These are phyloP conservation scores for Kazachstania psychrophila DNA, from an alignment of 805 yeast genomes.

Conservation along the genomic window DNA sequence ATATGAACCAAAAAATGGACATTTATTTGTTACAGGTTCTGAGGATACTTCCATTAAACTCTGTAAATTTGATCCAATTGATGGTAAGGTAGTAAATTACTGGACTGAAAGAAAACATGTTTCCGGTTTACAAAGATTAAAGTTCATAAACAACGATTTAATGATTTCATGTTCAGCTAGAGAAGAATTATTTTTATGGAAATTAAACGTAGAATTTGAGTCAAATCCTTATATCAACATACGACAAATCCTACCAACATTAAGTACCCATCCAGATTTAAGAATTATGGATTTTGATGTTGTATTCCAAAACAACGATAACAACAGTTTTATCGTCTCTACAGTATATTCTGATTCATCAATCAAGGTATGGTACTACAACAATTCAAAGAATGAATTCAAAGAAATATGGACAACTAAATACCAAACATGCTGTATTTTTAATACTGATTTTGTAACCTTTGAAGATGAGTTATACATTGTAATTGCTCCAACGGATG, in stretches of 20 bases:
- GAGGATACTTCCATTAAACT: slow-evolving; percentile 78
- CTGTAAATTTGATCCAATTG: slow-evolving; percentile 29
- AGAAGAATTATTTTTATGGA: slow-evolving; percentile 85
- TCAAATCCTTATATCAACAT: slow-evolving; percentile 39
- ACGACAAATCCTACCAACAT: slow-evolving; percentile 46
- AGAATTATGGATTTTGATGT: slow-evolving; percentile 81
- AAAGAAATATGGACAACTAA: slow-evolving; percentile 36
- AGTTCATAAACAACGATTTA: slow-evolving; percentile 43
- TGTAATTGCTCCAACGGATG: slow-evolving; percentile 73
- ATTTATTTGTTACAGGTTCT: slow-evolving; percentile 62
- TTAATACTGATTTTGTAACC: slow-evolving; percentile 45
- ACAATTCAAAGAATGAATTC: slow-evolving; percentile 33
- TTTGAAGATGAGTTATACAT: slow-evolving; percentile 30
- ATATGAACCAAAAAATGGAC: slow-evolving; percentile 15
- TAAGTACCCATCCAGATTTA: slow-evolving; percentile 61
- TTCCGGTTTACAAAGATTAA: slow-evolving; percentile 76
- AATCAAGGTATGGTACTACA: slow-evolving; percentile 55
- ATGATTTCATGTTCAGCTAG: slow-evolving; percentile 64
- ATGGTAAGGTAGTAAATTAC: slow-evolving; percentile 38
- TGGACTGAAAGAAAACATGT: slow-evolving; percentile 75
- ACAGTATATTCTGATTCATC: slow-evolving; percentile 83
- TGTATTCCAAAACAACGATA: slow-evolving; percentile 29
- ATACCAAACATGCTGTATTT: slow-evolving; percentile 70
- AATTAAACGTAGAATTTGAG: slow-evolving; percentile 33
- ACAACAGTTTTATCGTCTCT: slow-evolving; percentile 31